Percentiles rank a stretch among this genome's conserved stretches.
These are phyloP conservation scores for Trapa bicornis DNA, from an alignment of 345 rosid genomes.

Conservation along the genomic window DNA sequence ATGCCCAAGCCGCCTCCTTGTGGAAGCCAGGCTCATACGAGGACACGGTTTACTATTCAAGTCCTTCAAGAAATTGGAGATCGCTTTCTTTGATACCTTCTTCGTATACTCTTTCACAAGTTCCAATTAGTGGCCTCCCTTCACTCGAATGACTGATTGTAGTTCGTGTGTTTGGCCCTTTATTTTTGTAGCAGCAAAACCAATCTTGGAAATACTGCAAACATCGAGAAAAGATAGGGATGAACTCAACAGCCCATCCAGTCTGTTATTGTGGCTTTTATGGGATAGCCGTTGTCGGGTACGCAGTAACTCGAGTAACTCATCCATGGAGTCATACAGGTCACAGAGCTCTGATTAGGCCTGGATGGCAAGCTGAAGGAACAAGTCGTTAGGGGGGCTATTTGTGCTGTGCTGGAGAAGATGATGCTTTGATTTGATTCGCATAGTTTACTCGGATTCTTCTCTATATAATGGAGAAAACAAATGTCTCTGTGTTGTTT, in stretches of 20 bases:
- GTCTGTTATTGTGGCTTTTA: slow-evolving; percentile 11
- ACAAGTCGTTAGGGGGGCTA: slow-evolving; percentile 14
- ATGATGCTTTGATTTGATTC: background rate
- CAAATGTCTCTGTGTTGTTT: background rate
- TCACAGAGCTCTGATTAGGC: slow-evolving; percentile 25
- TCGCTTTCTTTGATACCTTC: slow-evolving; percentile 16
- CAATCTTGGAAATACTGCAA: slow-evolving; percentile 21
- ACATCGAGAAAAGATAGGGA: slow-evolving; percentile 29
- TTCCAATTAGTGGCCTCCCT: slow-evolving; percentile 5
- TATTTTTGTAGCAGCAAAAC: slow-evolving; percentile 15
- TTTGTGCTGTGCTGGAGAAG: background rate
- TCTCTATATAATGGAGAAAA: background rate
- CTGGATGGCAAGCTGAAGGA: slow-evolving; percentile 36
- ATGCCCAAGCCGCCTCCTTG: slow-evolving; percentile 7
- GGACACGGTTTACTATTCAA: slow-evolving; percentile 11
- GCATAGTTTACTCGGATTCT: background rate
- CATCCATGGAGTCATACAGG: slow-evolving; percentile 21
- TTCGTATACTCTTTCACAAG: slow-evolving; percentile 9
- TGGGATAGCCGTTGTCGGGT: slow-evolving; percentile 18
- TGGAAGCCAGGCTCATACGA: background rate
- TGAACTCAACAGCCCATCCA: slow-evolving; percentile 23
- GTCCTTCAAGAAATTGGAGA: slow-evolving; percentile 15
- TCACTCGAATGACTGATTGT: slow-evolving; percentile 19
- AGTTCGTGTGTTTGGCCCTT: slow-evolving; percentile 21
- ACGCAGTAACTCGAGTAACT: slow-evolving; percentile 17